These are phyloP conservation scores for Yamadazyma triangularis DNA, from an alignment of 1,139 yeast species.

Conservation along the genomic window DNA sequence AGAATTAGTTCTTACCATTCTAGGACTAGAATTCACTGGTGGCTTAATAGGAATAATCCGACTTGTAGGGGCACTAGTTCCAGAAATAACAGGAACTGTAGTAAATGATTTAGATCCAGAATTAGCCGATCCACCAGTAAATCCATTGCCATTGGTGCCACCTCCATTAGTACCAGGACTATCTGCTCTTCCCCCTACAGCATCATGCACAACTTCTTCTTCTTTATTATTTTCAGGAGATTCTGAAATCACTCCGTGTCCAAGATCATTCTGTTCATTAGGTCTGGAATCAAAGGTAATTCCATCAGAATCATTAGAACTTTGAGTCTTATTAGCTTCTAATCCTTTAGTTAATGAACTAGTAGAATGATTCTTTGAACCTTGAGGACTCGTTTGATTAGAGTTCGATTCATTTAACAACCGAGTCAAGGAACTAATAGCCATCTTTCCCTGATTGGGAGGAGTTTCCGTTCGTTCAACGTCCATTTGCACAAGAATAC, in stretches of 20 bases:
- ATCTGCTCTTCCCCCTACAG: conserved; percentile 1
- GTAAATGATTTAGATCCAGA: neutral
- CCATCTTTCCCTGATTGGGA: conserved; percentile 3
- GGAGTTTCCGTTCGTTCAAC: conserved; percentile 3
- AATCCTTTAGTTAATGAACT: conserved; percentile 15
- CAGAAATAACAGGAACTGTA: neutral
- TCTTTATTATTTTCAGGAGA: neutral
- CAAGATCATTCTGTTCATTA: neutral
- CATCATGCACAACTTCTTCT: conserved; percentile 5
- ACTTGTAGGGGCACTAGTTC: conserved; percentile 1
- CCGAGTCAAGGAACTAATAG: conserved; percentile 36
- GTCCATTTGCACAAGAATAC: no score
- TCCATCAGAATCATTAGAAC: conserved; percentile 14
- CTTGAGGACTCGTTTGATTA: conserved; percentile 20
- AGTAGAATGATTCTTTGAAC: conserved; percentile 22
- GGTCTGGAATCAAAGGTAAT: conserved; percentile 13
- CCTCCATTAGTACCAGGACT: conserved; percentile 1
- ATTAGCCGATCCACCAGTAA: no score
- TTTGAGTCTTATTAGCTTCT: conserved; percentile 7
- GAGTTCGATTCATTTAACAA: conserved; percentile 37
- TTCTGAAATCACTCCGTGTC: neutral
- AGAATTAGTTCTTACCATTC: conserved; percentile 41
- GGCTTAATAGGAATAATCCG: conserved; percentile 21
- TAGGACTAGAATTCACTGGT: conserved; percentile 30
- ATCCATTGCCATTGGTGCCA: conserved; percentile 1